These are phyloP conservation scores for Penicillium griseofulvum DNA, from an alignment of 2,329 filamentous ascomycete species.

Conservation along the genomic window DNA sequence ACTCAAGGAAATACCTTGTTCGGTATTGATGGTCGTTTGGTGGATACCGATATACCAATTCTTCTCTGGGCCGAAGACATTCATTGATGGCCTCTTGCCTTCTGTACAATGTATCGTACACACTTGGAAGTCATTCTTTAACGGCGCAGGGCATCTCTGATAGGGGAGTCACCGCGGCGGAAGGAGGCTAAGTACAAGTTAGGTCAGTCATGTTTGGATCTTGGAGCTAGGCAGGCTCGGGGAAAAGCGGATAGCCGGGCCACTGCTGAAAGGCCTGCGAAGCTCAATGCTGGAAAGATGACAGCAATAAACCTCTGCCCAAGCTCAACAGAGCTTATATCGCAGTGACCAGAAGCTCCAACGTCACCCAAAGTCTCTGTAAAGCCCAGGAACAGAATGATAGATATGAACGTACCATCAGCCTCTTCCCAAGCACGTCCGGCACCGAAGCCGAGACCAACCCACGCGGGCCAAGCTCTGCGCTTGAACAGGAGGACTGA, in stretches of 20 bases:
- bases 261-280: not conserved
- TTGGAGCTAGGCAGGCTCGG: not conserved
- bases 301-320: not conserved
- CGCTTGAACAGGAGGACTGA: constrained; percentile 98
- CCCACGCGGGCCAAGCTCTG: constrained; percentile 94
- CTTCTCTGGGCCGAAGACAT: constrained; percentile 8
- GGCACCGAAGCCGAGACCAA: constrained; percentile 91
- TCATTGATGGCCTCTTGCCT: constrained; percentile 18
- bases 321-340: not conserved
- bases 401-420: constrained; percentile 62
- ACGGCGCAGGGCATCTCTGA: constrained; percentile 40
- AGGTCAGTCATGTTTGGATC: constrained; percentile 6
- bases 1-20: constrained; percentile 3
- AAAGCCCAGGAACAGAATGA: not conserved
- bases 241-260: constrained; percentile 4
- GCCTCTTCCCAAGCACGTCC: constrained; percentile 98
- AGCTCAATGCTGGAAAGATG: not conserved
- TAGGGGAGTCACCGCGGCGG: constrained; percentile 43
- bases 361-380: not conserved
- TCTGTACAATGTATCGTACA: constrained; percentile 42
- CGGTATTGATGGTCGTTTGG: not conserved
- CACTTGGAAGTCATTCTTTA: constrained; percentile 26
- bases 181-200: constrained; percentile 38
- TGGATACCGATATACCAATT: constrained; percentile 13
- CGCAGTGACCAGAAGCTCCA: not conserved